Conservation (phyloP, 768 basidiomycete species). For the Rubroboletus pulcherrimus region DNA sequence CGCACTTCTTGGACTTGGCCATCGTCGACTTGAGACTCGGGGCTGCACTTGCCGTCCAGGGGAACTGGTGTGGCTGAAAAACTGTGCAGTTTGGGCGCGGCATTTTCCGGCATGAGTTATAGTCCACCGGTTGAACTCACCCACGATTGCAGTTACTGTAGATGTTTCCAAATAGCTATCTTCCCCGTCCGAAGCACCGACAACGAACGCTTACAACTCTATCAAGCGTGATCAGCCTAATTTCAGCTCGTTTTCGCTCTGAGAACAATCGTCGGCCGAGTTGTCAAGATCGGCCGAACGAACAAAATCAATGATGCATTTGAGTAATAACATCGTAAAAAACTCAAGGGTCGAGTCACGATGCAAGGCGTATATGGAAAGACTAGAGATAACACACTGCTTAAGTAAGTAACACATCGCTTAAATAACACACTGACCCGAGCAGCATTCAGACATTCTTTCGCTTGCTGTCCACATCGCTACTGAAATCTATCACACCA, state of each 20-base stretch:
- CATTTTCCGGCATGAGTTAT: constrained; percentile 12
- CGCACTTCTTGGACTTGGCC: constrained; percentile 99
- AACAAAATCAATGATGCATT: too few relatives aligned
- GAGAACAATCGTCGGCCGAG: constrained; percentile 11
- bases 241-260: not conserved
- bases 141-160: not conserved
- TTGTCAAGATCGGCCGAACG: constrained; percentile 12
- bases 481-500: not conserved
- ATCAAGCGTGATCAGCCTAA: not conserved
- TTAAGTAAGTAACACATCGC: not conserved
- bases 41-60: not conserved
- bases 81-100: constrained; percentile 30
- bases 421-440: constrained; percentile 5
- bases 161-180: not conserved
- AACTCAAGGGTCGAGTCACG: too few relatives aligned
- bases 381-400: too few relatives aligned
- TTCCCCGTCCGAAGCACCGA: not conserved
- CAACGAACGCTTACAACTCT: too few relatives aligned
- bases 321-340: too few relatives aligned
- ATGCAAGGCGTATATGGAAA: too few relatives aligned
- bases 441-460: not conserved
- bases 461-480: not conserved
- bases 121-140: not conserved
- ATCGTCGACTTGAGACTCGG: constrained; percentile 40
- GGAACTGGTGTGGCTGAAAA: constrained; percentile 31